Evolutionary conservation across 345 rosid species (phyloP).

Genomic region (Linum trigynum): DNA sequence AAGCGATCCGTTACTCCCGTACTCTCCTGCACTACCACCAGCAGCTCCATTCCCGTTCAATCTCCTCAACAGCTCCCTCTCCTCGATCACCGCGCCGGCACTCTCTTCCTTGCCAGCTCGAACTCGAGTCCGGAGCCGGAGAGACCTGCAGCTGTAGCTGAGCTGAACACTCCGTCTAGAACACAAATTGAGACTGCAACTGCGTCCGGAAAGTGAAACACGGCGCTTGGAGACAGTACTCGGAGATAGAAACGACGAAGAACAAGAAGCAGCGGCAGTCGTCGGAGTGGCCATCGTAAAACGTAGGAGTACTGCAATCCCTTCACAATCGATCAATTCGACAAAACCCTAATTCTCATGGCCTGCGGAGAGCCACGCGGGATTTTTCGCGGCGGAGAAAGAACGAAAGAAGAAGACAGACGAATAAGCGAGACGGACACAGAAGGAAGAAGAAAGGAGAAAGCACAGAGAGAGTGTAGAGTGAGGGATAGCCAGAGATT

Average conservation of each 20-base stretch:
- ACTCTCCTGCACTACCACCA: slow-evolving; percentile 15
- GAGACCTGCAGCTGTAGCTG: not conserved
- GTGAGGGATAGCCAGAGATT: not conserved
- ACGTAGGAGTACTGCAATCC: not conserved
- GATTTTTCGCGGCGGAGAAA: not conserved
- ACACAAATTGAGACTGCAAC: slow-evolving; percentile 21
- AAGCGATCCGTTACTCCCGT: slow-evolving; percentile 17
- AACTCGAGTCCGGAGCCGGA: slow-evolving; percentile 24
- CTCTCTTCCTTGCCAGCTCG: slow-evolving; percentile 39
- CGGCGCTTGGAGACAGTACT: slow-evolving; percentile 19
- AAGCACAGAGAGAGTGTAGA: not conserved
- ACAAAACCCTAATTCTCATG: slow-evolving; percentile 22
- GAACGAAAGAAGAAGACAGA: slow-evolving; percentile 8
- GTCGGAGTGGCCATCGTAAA: slow-evolving; percentile 30
- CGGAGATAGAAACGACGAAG: slow-evolving; percentile 23
- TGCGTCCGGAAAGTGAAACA: slow-evolving; percentile 16
- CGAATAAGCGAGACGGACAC: not conserved
- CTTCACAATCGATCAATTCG: slow-evolving; percentile 7
- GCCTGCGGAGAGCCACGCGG: not conserved
- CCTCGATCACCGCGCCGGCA: slow-evolving; percentile 32
- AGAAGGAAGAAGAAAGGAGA: not conserved
- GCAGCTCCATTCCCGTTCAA: slow-evolving; percentile 34
- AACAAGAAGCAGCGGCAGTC: not conserved
- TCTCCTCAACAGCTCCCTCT: slow-evolving; percentile 35
- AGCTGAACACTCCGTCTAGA: slow-evolving; percentile 9